Evolutionary conservation across 2,329 filamentous ascomycete genomes (phyloP).

Genomic region (Botrytis fragariae): DNA sequence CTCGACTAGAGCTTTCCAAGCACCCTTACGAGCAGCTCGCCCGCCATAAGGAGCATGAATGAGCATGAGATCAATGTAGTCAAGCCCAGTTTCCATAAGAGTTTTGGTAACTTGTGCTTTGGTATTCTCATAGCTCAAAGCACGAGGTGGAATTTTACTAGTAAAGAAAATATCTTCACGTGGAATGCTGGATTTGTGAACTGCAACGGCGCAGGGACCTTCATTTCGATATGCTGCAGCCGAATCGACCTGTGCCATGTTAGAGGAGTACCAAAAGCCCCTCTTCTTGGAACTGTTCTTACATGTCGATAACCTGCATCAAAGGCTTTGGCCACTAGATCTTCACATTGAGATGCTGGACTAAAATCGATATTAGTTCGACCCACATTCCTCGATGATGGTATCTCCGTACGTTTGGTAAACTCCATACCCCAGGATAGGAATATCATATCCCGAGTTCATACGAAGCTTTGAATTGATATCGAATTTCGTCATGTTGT

Average conservation of each 20-base stretch:
- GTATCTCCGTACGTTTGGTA: constrained; percentile 41
- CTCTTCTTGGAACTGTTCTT: constrained; percentile 24
- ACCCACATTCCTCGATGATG: background rate
- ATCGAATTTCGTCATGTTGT: constrained; percentile 44
- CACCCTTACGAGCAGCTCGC: constrained; percentile 52
- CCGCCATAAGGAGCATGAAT: constrained; percentile 62
- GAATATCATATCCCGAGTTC: constrained; percentile 61
- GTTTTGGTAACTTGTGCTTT: constrained; percentile 63
- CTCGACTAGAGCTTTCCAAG: constrained; percentile 64
- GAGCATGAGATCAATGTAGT: constrained; percentile 66
- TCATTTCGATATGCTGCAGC: constrained; percentile 59
- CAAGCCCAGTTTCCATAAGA: constrained; percentile 55
- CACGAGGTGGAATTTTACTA: constrained; percentile 53
- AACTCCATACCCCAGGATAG: constrained; percentile 55
- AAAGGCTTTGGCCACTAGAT: constrained; percentile 56
- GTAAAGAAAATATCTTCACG: constrained; percentile 61
- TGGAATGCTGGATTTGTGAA: constrained; percentile 50
- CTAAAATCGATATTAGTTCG: constrained; percentile 38
- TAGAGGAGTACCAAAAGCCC: background rate
- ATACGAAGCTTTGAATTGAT: constrained; percentile 48
- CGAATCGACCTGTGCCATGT: constrained; percentile 50
- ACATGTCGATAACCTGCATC: constrained; percentile 57
- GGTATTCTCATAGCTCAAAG: constrained; percentile 61
- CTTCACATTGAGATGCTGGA: constrained; percentile 55
- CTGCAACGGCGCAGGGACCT: constrained; percentile 51